Evolutionary conservation across 441 rosid genomes (phyloP), one percentile per base, ranked within the genome.

Genomic region (Bocquillonia castaneifolia): DNA sequence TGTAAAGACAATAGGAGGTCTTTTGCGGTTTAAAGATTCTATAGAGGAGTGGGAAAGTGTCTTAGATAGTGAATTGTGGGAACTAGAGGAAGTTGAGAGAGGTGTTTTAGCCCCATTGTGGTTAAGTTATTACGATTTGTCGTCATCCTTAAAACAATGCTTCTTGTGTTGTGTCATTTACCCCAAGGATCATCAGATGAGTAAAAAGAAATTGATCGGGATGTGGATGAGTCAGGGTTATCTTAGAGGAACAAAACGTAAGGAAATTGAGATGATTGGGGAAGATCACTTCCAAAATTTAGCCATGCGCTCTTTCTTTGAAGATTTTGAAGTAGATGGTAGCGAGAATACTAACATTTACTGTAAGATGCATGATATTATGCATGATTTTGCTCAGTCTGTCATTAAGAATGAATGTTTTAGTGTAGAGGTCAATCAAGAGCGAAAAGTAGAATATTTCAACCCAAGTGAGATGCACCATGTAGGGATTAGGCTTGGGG

Each of bases 311-410:
- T 69, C 53, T 61, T 32, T 69, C 18, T 50, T 69, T 1, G 67
- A 69, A 26, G 60, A 61, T 37, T 39, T 60, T 45, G 17, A 14
- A 17, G 20, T 14, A 15, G 17, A 14, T 45, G 20, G 51, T 34
- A 20, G 20, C 0, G n/a, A 9, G 17, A 45, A 20, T 9, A 18
- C 0, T 3, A 8, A 0, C 23, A 22, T 4, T 23, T 37, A 0
- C 0, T 68, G 65, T 28, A 69, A 60, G 42, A 69, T 69, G 72
- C 72, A 69, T 69, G 72, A 69, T 0, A 15, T 69, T 0, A 53
- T 69, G 66, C 59, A 69, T 28, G 72, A 69, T 60, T 60, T 60
- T 22, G 64, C 64, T 22, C 10, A 13, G 18, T 36, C 15, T 34
- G 66, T 15, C 5, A 8, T 45, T 9, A 50, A 6, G 14, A 60